Evolutionary conservation across 2,329 filamentous ascomycete genomes (phyloP), one percentile per base, ranked within the genome.

Genomic region (Cylindrodendrum hubeiense): DNA sequence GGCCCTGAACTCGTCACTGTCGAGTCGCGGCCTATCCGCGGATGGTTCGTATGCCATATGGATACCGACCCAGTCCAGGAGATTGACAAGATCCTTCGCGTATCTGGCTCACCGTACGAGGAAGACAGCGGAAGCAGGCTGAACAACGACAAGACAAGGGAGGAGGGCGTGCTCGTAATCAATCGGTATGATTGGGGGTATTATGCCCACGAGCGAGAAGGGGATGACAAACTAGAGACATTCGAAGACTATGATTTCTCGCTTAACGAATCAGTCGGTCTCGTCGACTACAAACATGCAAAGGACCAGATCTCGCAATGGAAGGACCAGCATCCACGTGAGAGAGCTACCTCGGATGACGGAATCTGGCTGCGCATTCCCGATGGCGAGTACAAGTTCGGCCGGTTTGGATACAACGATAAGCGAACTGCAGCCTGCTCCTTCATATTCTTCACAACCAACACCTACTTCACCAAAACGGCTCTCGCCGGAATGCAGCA

Each of bases 81-180:
- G 21, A 17, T 63, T 33, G 52, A 24, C 34, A 63, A 57, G 52
- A 56, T 63, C 39, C 60, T 63, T 17, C 52, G 51, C 5, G 60
- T 63, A n/a, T 56, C 60, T 21, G 60, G 52, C 24, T 57, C 60
- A 6, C 60, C 60, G 0, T 63, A 63, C 12, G 60, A 63, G n/a
- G n/a, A 50, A 17, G 34, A 47, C 34, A 44, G 44, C 19, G 60
- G 60, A 2, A 57, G 60, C 37, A 37, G 5, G 3, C 17, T 52
- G 8, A 63, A 63, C 28, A 21, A 51, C 15, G 52, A 41, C 2
- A 34, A 28, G 2, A 62, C 59, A 21, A n/a, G 28, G 10, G 33
- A 28, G 3, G 43, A 62, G n/a, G 59, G 59, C 1, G 43, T 62
- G 5, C 54, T 62, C 3, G 59, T 62, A 10, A 55, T 62, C 8